A percentile compares a stretch with the other conserved stretches of the same genome.
phyloP scores from a whole-genome alignment of 768 basidiomycete genomes.

The Mycena haematopus region DNA sequence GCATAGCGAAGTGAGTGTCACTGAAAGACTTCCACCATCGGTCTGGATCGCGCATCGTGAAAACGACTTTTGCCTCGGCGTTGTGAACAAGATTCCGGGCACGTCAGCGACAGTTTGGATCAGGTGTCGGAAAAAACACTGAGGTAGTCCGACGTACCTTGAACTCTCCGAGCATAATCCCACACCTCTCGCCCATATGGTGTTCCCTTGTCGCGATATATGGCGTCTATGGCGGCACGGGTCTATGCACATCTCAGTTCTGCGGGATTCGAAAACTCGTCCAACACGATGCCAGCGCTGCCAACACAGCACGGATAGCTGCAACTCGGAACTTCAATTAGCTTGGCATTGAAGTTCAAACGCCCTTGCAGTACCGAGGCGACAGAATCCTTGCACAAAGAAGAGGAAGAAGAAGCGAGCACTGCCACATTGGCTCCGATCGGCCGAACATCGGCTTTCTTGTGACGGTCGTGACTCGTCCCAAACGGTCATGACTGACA shows the following conservation, averaged over 20 bases:
- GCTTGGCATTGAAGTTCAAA: not conserved
- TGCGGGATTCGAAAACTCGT: constrained; percentile 8
- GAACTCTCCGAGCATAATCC: constrained; percentile 21
- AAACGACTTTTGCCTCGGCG: constrained; percentile 15
- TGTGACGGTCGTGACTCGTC: no score
- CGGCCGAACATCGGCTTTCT: no score
- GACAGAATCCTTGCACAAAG: constrained; percentile 25
- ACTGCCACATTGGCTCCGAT: no score
- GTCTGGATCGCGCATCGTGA: constrained; percentile 23
- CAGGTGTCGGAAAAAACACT: not conserved
- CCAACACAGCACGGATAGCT: constrained; percentile 27
- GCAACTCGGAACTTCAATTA: not conserved
- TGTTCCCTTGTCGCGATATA: not conserved
- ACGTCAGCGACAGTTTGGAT: constrained; percentile 23
- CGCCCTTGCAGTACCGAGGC: constrained; percentile 24
- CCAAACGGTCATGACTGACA: no score
- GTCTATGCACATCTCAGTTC: constrained; percentile 24
- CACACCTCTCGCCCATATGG: not conserved
- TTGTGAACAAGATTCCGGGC: constrained; percentile 22
- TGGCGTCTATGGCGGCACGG: constrained; percentile 17
- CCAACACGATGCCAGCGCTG: constrained; percentile 25
- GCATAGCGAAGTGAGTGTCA: constrained; percentile 24
- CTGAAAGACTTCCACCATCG: constrained; percentile 22
- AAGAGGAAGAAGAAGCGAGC: no score
- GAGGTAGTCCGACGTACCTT: not conserved